Evolutionary conservation across 2,329 filamentous ascomycete genomes (phyloP).

Genomic region (Arthrobotrys megalospora): DNA sequence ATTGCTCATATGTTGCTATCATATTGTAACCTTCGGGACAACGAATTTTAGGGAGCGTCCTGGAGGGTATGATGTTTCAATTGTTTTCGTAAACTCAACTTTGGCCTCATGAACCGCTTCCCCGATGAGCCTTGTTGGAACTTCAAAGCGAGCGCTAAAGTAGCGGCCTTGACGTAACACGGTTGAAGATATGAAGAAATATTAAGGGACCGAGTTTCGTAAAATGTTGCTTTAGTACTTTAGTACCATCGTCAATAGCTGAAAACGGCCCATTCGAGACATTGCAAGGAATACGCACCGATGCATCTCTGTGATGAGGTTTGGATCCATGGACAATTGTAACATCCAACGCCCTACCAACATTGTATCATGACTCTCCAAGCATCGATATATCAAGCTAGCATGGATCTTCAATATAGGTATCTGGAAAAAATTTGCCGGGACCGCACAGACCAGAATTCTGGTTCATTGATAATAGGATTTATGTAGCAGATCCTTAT

Average conservation of each 20-base stretch:
- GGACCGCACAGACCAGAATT: conserved; percentile 14
- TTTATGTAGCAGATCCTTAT: conserved; percentile 7
- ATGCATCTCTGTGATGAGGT: not conserved
- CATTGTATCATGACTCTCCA: conserved; percentile 19
- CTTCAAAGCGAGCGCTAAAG: conserved; percentile 21
- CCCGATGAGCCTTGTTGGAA: conserved; percentile 1
- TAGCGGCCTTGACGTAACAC: not conserved
- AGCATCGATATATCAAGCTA: not conserved
- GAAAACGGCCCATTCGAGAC: conserved; percentile 20
- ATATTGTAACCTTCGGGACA: conserved; percentile 26
- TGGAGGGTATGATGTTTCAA: conserved; percentile 26
- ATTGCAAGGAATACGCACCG: not conserved
- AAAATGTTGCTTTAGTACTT: not conserved
- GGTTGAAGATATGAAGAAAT: not conserved
- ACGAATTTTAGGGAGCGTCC: not conserved
- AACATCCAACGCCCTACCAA: conserved; percentile 26
- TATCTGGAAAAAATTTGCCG: conserved; percentile 9
- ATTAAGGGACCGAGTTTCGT: conserved; percentile 9
- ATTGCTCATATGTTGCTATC: conserved; percentile 12
- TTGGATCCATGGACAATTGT: not conserved
- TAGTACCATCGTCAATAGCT: not conserved
- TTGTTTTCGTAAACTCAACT: conserved; percentile 12
- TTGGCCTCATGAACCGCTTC: conserved; percentile 19
- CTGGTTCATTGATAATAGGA: conserved; percentile 7
- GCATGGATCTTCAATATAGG: conserved; percentile 16